Evolutionary conservation across 2,329 filamentous ascomycete species (phyloP).

Genomic region (Berkeleyomyces basicola): DNA sequence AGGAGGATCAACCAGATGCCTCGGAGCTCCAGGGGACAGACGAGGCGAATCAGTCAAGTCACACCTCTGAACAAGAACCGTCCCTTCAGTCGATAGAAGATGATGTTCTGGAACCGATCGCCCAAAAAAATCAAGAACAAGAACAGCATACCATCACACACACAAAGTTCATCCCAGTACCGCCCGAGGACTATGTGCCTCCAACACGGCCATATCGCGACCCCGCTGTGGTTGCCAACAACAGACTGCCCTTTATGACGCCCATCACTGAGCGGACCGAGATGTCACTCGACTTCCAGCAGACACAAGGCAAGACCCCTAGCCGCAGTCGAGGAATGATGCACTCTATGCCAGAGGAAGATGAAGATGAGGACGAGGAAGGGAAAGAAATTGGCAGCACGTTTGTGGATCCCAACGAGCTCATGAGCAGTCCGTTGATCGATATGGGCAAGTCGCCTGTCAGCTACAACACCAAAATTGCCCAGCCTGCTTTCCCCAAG

Average conservation of each 20-base stretch:
- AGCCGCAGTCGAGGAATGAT: constrained; percentile 34
- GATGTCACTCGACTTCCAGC: constrained; percentile 53
- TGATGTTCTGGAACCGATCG: background rate
- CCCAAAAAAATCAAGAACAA: background rate
- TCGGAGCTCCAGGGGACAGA: constrained; percentile 19
- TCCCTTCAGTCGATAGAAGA: constrained; percentile 1
- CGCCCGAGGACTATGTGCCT: constrained; percentile 73
- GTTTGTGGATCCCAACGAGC: constrained; percentile 16
- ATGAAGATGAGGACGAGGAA: constrained; percentile 20
- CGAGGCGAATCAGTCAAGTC: constrained; percentile 19
- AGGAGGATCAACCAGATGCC: constrained; percentile 22
- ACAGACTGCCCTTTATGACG: constrained; percentile 93
- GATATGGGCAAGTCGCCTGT: constrained; percentile 37
- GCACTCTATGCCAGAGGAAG: constrained; percentile 16
- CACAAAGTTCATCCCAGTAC: constrained; percentile 59
- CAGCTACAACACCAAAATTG: constrained; percentile 27
- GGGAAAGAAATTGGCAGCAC: constrained; percentile 18
- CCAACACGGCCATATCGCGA: constrained; percentile 69
- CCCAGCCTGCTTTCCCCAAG: constrained; percentile 18
- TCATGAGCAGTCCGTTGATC: constrained; percentile 53
- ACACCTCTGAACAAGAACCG: constrained; percentile 9
- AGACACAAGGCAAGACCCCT: constrained; percentile 57
- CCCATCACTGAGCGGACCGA: constrained; percentile 95
- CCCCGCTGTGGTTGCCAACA: constrained; percentile 64
- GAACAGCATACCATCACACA: constrained; percentile 34